Base-by-base conservation (phyloP, 257 asterid species). In the Przewalskia tangutica region DNA sequence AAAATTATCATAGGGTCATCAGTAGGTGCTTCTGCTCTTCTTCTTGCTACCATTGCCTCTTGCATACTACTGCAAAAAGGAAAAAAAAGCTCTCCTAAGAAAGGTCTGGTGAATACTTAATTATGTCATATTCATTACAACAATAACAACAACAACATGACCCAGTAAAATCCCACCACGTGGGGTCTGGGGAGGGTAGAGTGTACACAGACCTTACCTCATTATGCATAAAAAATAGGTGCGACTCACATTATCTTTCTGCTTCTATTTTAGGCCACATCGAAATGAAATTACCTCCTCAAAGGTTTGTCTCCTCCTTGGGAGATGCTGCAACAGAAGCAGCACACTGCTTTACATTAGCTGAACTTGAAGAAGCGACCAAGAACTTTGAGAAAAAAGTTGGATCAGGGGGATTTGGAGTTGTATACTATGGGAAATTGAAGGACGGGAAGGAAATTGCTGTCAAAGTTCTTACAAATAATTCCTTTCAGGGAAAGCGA, bases 401-500 rank as follows among this genome's bases (percentile, higher is more conserved):
- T 46, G 98, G 99, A 27, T 91, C 98, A 5, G 99, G 99, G 81
- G 98, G 98, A 44, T 96, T 94, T 78, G 99, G 99, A 76, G 89
- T 96, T 67, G 99, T 96, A 6, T 92, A 89, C 85, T 96, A 93
- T 75, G 99, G 99, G 81, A 91, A 83, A 83, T 83, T 96, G 85
- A 84, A 85, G 78, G 95, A 96, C n/a, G 97, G 91, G 66, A 90
- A 83, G 87, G 99, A 96, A 92, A 96, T 96, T 85, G 99, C 99
- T 0, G 99, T 96, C 81, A 96, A 96, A 85, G 85, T 90, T 64
- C 87, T 94, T 87, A 94, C 92, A 16, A 96, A 93, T 77, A 92
- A 96, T 88, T 92, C 98, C 62, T 96, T 91, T 86, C 99, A 94
- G 85, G 98, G 98, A 36, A 96, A 90, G 83, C 92, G 98, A 56